Base-by-base conservation (phyloP, 2,329 filamentous ascomycete species). In the Cryphonectria parasitica region DNA sequence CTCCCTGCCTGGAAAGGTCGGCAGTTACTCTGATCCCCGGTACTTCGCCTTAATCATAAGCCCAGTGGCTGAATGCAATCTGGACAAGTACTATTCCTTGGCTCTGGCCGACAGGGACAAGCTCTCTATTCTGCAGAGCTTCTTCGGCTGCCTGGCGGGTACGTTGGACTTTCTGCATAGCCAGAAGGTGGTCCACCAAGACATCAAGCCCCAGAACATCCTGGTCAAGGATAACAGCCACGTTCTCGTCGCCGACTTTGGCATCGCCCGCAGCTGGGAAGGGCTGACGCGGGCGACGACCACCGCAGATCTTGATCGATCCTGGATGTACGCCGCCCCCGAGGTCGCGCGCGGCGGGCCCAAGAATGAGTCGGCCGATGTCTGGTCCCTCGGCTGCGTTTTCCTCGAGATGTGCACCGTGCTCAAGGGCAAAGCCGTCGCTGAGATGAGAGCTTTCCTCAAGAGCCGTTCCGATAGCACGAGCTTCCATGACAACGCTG, bases 191-290 rank as follows among this genome's bases (percentile, higher is more conserved):
- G 36, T 39, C 36, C 71, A 74, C 54, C 64, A 67, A 10, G 72
- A 74, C 28, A 74, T 74, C 36, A 74, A 74, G 69, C 72, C 72
- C 5, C 66, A 69, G 11, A 74, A 74, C 17, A 74, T 74, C 34
- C 60, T 74, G 6, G 45, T 74, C 17, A 67, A 70, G 2, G 62
- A 69, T 11, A 60, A 62, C 6, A 41, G 66, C 2, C 36, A 39
- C 36, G 64, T 73, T 0, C 54, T 70, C 1, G 28, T 74, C 0
- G 66, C 72, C 15, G 72, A 74, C 31, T 74, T 74, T 31, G 72
- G 72, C 2, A 74, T 72, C 19, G 11, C 36, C 11, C 36, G 36
- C 36, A 61, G 71, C 6, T 34, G 49, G 4, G 39, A 34, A 11
- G 64, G 52, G 3, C 64, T 66, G 0, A 11, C 10, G 19, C 17